phyloP scores from a whole-genome alignment of 1,284 basidiomycete species.

The Meira miltonrushii region DNA sequence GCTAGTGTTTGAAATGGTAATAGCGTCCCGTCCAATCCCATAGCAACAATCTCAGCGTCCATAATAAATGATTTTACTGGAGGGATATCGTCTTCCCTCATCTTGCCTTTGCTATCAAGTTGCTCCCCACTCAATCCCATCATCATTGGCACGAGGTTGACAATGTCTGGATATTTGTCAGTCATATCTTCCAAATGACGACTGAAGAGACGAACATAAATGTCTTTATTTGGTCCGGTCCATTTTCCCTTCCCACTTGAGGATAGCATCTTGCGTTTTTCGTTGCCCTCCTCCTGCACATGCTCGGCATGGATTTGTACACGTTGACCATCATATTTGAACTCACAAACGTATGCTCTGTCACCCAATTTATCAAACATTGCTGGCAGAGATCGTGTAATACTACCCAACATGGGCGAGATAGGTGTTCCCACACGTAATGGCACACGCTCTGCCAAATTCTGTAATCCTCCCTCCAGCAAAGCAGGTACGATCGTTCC shows the following conservation, averaged over 20 bases:
- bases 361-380: constrained; percentile 66
- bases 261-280: neutral
- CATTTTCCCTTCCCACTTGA: constrained; percentile 34
- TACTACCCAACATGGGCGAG: constrained; percentile 57
- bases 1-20: constrained; percentile 46
- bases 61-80: constrained; percentile 68
- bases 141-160: constrained; percentile 54
- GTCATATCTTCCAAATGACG: constrained; percentile 90
- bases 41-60: constrained; percentile 66
- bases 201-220: constrained; percentile 71
- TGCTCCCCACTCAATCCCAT: constrained; percentile 10
- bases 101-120: constrained; percentile 1
- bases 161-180: constrained; percentile 79
- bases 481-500: constrained; percentile 69
- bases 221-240: constrained; percentile 32
- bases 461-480: constrained; percentile 36
- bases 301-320: constrained; percentile 62
- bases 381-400: constrained; percentile 73
- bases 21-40: constrained; percentile 32
- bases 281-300: neutral
- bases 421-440: constrained; percentile 65
- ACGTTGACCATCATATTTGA: constrained; percentile 80
- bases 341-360: constrained; percentile 57
- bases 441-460: constrained; percentile 58
- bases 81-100: constrained; percentile 11